These are phyloP conservation scores for Thermomyces lanuginosus DNA, from an alignment of 2,329 filamentous ascomycete genomes.

Conservation along the genomic window DNA sequence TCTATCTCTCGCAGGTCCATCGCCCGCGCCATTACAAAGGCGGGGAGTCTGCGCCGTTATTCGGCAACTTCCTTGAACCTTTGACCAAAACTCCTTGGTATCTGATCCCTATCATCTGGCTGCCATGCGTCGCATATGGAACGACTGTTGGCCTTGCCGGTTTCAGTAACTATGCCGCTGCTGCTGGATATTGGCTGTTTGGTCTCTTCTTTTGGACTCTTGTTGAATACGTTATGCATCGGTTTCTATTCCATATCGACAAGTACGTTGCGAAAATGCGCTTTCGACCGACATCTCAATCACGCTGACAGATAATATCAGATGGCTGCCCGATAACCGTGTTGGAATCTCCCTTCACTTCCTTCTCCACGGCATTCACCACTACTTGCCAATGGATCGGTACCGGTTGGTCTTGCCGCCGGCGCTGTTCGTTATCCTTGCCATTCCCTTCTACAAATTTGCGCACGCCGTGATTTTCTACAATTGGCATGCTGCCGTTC, in stretches of 20 bases:
- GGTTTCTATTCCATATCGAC: constrained; percentile 88
- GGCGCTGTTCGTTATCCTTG: constrained; percentile 65
- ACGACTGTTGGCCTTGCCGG: constrained; percentile 48
- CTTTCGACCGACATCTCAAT: not conserved
- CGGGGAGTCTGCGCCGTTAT: constrained; percentile 78
- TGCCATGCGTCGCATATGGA: constrained; percentile 64
- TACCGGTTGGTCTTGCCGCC: constrained; percentile 96
- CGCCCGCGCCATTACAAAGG: constrained; percentile 91
- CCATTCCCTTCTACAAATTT: constrained; percentile 80
- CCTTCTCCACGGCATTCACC: constrained; percentile 87
- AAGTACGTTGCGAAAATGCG: constrained; percentile 42
- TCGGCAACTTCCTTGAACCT: constrained; percentile 98
- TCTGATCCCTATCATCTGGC: constrained; percentile 68
- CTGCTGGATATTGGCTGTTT: constrained; percentile 47
- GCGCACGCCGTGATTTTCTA: constrained; percentile 68
- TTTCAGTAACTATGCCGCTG: constrained; percentile 33
- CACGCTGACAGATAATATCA: constrained; percentile 24
- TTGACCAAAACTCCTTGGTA: constrained; percentile 91
- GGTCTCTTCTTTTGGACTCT: constrained; percentile 76
- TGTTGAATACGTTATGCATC: constrained; percentile 74
- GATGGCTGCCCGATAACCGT: constrained; percentile 78
- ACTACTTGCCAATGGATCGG: constrained; percentile 98
- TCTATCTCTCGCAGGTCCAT: constrained; percentile 93
- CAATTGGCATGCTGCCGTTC: constrained; percentile 66
- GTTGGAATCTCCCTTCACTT: constrained; percentile 80